Conservation (phyloP, 1,284 basidiomycete genomes). For the Xanthoconium separans region DNA sequence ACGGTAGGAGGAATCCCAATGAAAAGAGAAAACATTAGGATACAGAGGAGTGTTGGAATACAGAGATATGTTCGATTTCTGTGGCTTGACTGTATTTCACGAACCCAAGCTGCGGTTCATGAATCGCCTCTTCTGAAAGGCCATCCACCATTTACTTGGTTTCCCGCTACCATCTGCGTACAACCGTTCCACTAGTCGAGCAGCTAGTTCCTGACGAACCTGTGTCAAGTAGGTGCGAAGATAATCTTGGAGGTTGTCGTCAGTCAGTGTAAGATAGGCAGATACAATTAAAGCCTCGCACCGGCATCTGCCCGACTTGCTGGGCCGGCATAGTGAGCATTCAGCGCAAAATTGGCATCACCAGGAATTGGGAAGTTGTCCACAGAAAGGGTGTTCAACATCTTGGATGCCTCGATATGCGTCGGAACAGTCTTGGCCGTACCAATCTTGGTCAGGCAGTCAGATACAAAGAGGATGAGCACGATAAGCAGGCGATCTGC, state of each 20-base stretch:
- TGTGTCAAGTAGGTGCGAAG: slow-evolving; percentile 92
- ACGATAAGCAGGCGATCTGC: slow-evolving; percentile 97
- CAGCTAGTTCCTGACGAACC: slow-evolving; percentile 88
- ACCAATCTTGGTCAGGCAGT: slow-evolving; percentile 91
- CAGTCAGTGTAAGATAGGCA: background rate
- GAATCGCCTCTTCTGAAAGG: slow-evolving; percentile 96
- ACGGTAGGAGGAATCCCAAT: slow-evolving; percentile 87
- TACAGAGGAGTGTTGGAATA: slow-evolving; percentile 11
- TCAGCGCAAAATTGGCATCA: slow-evolving; percentile 93
- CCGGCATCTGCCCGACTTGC: slow-evolving; percentile 80
- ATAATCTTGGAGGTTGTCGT: slow-evolving; percentile 58
- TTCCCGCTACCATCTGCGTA: slow-evolving; percentile 86
- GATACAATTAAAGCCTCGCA: slow-evolving; percentile 40
- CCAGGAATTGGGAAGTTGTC: slow-evolving; percentile 95
- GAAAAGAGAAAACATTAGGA: slow-evolving; percentile 60
- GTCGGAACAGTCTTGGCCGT: slow-evolving; percentile 61
- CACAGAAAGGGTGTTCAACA: slow-evolving; percentile 87
- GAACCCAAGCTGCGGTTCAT: slow-evolving; percentile 85
- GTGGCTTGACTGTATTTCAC: slow-evolving; percentile 30
- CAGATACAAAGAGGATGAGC: slow-evolving; percentile 97
- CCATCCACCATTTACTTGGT: slow-evolving; percentile 99
- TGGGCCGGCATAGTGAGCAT: slow-evolving; percentile 88
- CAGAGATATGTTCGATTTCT: slow-evolving; percentile 3
- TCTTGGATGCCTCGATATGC: slow-evolving; percentile 87
- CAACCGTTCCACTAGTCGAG: slow-evolving; percentile 83